A percentile compares a stretch with the other conserved stretches of the same genome.
Evolutionary conservation across 2,329 filamentous ascomycete species (phyloP).

Genomic region (Diaporthe ilicicola): DNA sequence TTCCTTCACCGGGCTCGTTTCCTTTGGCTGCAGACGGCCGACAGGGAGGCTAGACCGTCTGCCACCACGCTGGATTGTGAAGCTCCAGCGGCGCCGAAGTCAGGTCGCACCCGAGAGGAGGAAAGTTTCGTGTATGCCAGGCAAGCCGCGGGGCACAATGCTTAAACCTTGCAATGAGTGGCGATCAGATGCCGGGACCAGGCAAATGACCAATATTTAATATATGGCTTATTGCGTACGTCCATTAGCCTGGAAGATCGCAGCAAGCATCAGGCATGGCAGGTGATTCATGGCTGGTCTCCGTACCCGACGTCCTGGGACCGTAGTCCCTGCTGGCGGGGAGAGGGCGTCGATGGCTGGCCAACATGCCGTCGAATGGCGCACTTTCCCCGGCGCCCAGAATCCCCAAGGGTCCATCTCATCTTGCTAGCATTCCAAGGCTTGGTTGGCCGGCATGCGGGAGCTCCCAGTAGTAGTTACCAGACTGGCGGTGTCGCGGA

Average conservation of each 20-base stretch:
- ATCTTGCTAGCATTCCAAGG: conserved; percentile 12
- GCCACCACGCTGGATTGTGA: neutral
- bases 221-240: conserved; percentile 2
- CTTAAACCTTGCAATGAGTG: neutral
- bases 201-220: conserved; percentile 12
- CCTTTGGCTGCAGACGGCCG: neutral
- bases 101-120: conserved; percentile 1
- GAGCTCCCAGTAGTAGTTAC: conserved; percentile 27
- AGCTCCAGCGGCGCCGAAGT: conserved; percentile 15
- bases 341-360: conserved; percentile 9
- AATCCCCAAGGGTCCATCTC: neutral
- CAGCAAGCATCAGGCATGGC: conserved; percentile 25
- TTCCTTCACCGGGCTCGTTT: neutral
- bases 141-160: neutral
- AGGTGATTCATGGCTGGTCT: neutral
- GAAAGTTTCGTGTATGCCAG: conserved; percentile 8
- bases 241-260: conserved; percentile 9
- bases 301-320: conserved; percentile 5
- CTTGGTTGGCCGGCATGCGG: conserved; percentile 26
- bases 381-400: neutral
- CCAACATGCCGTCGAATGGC: conserved; percentile 14
- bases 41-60: conserved; percentile 2
- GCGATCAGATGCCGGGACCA: conserved; percentile 18
- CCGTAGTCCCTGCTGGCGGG: neutral
- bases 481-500: conserved; percentile 28